Evolutionary conservation across 164 flowering plant genomes (phyloP), one percentile per base, ranked within the genome.

Genomic region (Stephania japonica): DNA sequence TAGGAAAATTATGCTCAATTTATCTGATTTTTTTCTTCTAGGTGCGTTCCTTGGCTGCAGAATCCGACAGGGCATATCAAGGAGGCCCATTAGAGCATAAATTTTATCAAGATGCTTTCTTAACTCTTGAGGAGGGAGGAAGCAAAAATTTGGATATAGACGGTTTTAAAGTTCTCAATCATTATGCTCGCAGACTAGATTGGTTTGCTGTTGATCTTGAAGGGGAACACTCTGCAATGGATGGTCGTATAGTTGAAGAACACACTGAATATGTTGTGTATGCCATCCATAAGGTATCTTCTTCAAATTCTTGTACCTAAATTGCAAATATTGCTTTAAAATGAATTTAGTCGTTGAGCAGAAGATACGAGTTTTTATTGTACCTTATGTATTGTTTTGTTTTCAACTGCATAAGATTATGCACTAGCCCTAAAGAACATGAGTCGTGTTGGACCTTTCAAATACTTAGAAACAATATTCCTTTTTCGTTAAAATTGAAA

Each of bases 141-240:
- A 62, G 76, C 42, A 80, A 47, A 47, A 47, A 82, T 77, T 70
- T 70, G 72, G 86, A 85, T 80, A 47, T 72, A 9, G 72, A 78
- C 56, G 78, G 65, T 59, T 81, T 86, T 78, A 72, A 75, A 72
- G 69, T 88, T 73, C 89, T 94, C 42, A 87, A 82, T 70, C 95
- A 86, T 43, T 96, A 96, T 72, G 50, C 74, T 53, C 32, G 75
- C 79, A 85, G 76, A 86, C 83, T 96, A 73, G 97, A 96, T 66
- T 96, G 99, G 99, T 96, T 93, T 84, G 90, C 98, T 72, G 99
- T 96, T 74, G 98, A 96, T 85, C 97, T 96, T 74, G 99, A 91
- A 84, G 99, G 91, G 76, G 98, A 96, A 84, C 99, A 96, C 83
- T 96, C 99, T 79, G 99, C 99, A 62, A 91, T 96, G 99, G 99